Evolutionary conservation across 1,284 basidiomycete genomes (phyloP), one percentile per base, ranked within the genome.

Genomic region (Pulchroboletus neoregius): DNA sequence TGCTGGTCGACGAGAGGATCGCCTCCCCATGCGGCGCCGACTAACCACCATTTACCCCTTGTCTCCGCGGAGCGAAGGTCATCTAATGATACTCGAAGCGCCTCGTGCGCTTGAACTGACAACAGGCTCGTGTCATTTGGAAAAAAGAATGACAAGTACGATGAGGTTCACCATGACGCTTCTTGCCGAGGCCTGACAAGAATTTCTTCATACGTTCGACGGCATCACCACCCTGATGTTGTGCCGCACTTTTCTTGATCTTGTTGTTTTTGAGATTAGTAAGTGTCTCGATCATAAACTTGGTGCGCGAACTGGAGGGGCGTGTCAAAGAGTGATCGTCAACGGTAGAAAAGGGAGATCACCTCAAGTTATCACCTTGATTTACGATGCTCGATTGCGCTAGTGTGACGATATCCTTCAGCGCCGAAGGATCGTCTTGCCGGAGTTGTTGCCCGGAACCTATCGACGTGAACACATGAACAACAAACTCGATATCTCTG

Each of bases 11-110:
- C 74, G 1, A 97, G 75, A 3, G 92, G 91, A 60, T 98, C 87
- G 1, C 95, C 95, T 23, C 80, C 79, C 95, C 95, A 99, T 1
- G 91, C 95, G 0, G 95, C 92, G 22, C 95, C 96, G 30, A 98
- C 91, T 2, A 98, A 75, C 96, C 96, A 99, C 96, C 96, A 99
- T 70, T 95, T 96, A 2, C 96, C 96, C 60, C 85, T 90, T 24
- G 79, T 87, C 46, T 91, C 84, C 0, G 93, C 88, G 1, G 84
- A 80, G 49, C 82, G 85, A 9, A 99, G 75, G 66, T 99, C 95
- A n/a, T 79, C 73, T 16, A 98, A 72, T 0, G 84, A 82, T 1
- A 94, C 82, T 2, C 91, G 85, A 7, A 96, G 74, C 0, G 92
- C 84, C 46, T 96, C 94, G 54, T 91, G 82, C 0, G 84, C 79